A percentile compares a stretch with the other conserved stretches of the same genome.
These are phyloP conservation scores for Microglena sp. DNA, from an alignment of 139 green algal genomes.

Conservation along the genomic window DNA sequence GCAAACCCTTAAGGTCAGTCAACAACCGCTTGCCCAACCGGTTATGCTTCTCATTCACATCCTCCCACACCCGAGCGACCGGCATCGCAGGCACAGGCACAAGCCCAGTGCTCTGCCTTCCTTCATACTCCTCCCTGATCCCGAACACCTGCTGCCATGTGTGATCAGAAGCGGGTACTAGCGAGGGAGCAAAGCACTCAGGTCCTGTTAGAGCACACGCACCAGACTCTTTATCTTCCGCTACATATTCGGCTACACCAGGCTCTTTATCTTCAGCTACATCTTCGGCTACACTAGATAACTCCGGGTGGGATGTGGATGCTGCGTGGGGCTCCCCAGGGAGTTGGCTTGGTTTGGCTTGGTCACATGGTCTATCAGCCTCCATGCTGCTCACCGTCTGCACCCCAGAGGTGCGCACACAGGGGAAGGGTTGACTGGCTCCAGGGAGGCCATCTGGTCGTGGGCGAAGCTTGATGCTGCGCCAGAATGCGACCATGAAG, in stretches of 20 bases:
- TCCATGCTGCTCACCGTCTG: neutral
- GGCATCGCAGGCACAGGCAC: too few species aligned
- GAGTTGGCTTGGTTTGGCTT: neutral
- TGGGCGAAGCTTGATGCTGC: constrained; percentile 15
- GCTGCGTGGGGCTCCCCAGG: too few species aligned
- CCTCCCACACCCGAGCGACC: constrained; percentile 3
- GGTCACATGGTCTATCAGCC: neutral
- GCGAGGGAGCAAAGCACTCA: constrained; percentile 1
- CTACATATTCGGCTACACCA: neutral
- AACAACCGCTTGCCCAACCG: neutral
- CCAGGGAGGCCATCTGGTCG: constrained; percentile 4
- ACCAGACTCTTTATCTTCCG: neutral
- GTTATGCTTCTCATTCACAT: neutral
- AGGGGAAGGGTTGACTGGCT: constrained; percentile 5
- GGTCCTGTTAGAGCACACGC: constrained; percentile 1
- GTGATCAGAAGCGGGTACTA: neutral
- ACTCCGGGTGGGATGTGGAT: neutral
- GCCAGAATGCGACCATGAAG: constrained; percentile 48
- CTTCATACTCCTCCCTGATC: neutral
- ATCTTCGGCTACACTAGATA: neutral
- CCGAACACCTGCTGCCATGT: neutral
- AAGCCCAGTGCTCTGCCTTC: neutral
- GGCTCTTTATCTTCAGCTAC: neutral
- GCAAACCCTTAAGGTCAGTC: neutral
- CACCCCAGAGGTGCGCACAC: neutral